Percentiles rank a stretch among this genome's conserved stretches.
Evolutionary conservation across 2,329 filamentous ascomycete species (phyloP).

Genomic region (Talaromyces sp.): DNA sequence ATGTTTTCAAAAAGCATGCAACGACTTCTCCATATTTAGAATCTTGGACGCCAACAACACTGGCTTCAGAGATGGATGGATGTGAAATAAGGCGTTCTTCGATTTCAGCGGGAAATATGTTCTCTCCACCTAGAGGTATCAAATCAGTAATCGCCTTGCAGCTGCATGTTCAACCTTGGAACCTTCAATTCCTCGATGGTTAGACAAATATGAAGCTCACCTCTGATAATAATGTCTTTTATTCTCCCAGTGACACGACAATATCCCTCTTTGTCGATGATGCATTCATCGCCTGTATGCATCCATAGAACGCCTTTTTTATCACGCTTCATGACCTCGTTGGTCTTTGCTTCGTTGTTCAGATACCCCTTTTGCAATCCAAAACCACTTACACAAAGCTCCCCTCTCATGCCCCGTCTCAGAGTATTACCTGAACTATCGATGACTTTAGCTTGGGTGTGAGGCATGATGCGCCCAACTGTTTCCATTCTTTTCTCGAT

Average conservation of each 20-base stretch:
- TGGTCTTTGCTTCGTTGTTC: conserved; percentile 49
- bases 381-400: conserved; percentile 56
- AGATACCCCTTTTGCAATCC: conserved; percentile 61
- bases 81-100: conserved; percentile 68
- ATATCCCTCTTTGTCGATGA: conserved; percentile 60
- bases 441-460: neutral
- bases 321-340: conserved; percentile 68
- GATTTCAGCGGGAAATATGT: conserved; percentile 70
- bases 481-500: neutral
- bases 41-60: conserved; percentile 66
- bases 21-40: conserved; percentile 54
- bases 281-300: conserved; percentile 61
- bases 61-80: conserved; percentile 60
- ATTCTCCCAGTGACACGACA: conserved; percentile 73
- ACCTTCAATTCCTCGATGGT: too few relatives aligned
- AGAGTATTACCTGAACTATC: neutral
- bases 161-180: too few relatives aligned
- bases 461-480: too few relatives aligned
- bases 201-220: too few relatives aligned
- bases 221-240: conserved; percentile 78
- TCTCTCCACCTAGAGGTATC: conserved; percentile 69
- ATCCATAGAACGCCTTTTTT: conserved; percentile 65
- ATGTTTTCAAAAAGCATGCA: conserved; percentile 56
- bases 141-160: neutral
- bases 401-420: neutral